These are phyloP conservation scores for Ailanthus altissimus DNA, from an alignment of 345 rosid genomes.

Conservation along the genomic window DNA sequence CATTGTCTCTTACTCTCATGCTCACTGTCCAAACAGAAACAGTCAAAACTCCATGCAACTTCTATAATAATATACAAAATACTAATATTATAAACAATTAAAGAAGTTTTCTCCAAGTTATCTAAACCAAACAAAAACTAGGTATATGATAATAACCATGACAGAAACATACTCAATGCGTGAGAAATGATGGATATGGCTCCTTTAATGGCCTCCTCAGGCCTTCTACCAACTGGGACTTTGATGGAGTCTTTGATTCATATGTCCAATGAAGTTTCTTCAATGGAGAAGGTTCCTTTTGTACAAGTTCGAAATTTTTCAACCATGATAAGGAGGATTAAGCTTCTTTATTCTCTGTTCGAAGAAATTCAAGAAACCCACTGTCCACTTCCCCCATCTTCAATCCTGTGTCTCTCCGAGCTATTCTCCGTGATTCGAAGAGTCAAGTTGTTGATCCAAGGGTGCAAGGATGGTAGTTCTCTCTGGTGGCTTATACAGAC, in stretches of 20 bases:
- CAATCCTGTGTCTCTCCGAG: slow-evolving; percentile 56
- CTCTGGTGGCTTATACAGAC: slow-evolving; percentile 52
- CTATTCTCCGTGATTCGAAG: slow-evolving; percentile 52
- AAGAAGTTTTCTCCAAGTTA: background rate
- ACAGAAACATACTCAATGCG: slow-evolving; percentile 12
- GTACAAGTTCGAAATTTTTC: slow-evolving; percentile 50
- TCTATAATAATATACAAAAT: slow-evolving; percentile 9
- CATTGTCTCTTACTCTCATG: slow-evolving; percentile 30
- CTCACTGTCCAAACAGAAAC: slow-evolving; percentile 36
- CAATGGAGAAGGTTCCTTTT: slow-evolving; percentile 51
- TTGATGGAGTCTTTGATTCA: slow-evolving; percentile 51
- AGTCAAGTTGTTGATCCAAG: slow-evolving; percentile 45
- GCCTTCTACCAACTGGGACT: slow-evolving; percentile 46
- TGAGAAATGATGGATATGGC: slow-evolving; percentile 31
- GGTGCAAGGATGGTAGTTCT: slow-evolving; percentile 52
- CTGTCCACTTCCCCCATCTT: slow-evolving; percentile 53
- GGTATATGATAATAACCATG: slow-evolving; percentile 22
- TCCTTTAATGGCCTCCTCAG: slow-evolving; percentile 39
- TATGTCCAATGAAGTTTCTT: slow-evolving; percentile 45
- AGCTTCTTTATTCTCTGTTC: slow-evolving; percentile 53
- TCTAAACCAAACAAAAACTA: slow-evolving; percentile 7
- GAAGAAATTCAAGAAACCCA: slow-evolving; percentile 53
- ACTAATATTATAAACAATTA: background rate
- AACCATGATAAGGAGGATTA: slow-evolving; percentile 57
- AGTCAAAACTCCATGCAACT: slow-evolving; percentile 41